Conservation (phyloP, 768 basidiomycete species). For the Amanita inopinata region DNA sequence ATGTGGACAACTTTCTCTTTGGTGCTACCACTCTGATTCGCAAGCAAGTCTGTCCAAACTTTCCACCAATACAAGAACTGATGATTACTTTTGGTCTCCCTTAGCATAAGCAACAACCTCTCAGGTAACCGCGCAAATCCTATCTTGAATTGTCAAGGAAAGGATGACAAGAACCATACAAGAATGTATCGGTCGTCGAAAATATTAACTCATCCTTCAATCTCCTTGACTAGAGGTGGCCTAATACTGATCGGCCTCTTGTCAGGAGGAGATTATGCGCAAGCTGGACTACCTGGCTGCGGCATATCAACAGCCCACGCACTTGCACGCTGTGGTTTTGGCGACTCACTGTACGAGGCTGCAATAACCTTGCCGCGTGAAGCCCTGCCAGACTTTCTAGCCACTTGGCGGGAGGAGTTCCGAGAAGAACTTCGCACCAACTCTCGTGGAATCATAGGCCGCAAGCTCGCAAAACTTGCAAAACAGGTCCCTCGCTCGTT, state of each 20-base stretch:
- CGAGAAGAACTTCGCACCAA: conserved; percentile 61
- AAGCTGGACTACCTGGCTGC: conserved; percentile 56
- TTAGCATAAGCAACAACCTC: conserved; percentile 60
- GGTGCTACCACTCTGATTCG: conserved; percentile 77
- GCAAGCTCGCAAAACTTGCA: conserved; percentile 57
- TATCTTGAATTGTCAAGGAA: conserved; percentile 53
- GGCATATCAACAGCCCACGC: conserved; percentile 66
- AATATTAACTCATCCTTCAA: conserved; percentile 30
- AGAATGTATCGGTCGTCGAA: conserved; percentile 32
- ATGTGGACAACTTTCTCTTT: conserved; percentile 89
- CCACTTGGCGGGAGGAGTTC: conserved; percentile 53
- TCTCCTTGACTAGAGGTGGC: conserved; percentile 54
- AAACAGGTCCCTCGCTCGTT: conserved; percentile 56
- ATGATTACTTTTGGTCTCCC: conserved; percentile 7
- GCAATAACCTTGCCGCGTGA: conserved; percentile 35
- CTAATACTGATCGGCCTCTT: conserved; percentile 77
- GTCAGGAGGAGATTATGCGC: conserved; percentile 87
- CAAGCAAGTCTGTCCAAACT: conserved; percentile 45
- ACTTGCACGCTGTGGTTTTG: conserved; percentile 75
- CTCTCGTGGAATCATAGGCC: conserved; percentile 48
- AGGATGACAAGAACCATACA: conserved; percentile 65
- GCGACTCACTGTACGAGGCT: conserved; percentile 58
- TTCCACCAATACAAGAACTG: conserved; percentile 6
- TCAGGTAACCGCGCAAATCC: conserved; percentile 63
- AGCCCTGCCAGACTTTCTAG: conserved; percentile 43